Evolutionary conservation across 495 filamentous ascomycete species (phyloP).

Genomic region (Lasiosphaeria ovina): DNA sequence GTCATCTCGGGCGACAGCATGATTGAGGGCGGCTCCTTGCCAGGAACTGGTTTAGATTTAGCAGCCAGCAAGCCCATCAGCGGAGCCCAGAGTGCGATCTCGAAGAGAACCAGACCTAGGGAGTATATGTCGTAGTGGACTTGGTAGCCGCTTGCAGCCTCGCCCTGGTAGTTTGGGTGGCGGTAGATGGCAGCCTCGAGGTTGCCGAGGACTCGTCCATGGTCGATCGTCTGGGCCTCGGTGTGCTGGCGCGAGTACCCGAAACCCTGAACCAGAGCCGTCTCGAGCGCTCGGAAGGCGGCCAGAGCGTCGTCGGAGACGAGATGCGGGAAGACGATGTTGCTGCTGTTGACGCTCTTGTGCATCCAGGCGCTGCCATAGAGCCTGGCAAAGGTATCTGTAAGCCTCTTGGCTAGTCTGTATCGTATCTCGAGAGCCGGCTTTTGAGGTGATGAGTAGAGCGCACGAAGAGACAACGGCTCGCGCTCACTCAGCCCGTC

Average conservation of each 20-base stretch:
- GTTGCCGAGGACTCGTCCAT: neutral
- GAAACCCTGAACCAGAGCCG: neutral
- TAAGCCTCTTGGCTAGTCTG: neutral
- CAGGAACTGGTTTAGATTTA: neutral
- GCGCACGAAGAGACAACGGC: neutral
- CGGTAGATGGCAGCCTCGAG: neutral
- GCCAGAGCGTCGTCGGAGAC: neutral
- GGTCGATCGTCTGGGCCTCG: neutral
- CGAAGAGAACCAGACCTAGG: neutral
- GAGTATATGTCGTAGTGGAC: neutral
- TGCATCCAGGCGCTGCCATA: neutral
- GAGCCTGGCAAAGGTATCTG: neutral
- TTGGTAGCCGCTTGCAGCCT: neutral
- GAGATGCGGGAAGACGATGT: neutral
- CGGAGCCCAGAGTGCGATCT: neutral
- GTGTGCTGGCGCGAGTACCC: neutral
- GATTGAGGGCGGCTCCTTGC: neutral
- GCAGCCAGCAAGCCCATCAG: neutral
- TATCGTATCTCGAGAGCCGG: neutral
- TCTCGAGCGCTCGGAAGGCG: neutral
- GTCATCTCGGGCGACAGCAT: neutral
- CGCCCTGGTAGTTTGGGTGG: neutral
- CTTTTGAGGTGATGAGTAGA: neutral
- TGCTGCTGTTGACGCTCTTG: neutral
- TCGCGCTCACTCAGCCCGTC: neutral